Base-by-base conservation (phyloP, 2,329 filamentous ascomycete species). In the Chaetomiaceae sp. region DNA sequence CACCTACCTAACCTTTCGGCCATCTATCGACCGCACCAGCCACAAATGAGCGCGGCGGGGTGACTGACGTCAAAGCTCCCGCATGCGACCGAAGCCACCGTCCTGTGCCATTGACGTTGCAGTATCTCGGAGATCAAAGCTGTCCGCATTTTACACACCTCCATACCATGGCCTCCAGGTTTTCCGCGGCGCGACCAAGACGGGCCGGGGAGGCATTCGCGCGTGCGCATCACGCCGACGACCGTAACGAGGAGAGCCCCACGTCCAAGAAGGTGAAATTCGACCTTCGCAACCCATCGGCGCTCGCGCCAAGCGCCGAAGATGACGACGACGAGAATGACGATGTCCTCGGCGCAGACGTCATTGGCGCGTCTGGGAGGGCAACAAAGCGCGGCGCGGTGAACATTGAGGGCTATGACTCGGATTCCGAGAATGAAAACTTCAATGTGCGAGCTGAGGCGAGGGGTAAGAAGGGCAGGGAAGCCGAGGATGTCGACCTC, bases 321-420 rank as follows among this genome's bases (percentile, higher is more conserved):
- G 84, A 87, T 53, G 81, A 65, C 1, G 65, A 71, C 22, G 68
- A 67, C 6, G 62, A 57, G 6, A 51, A 68, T 18, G 74, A 89
- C 57, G 79, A 81, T 0, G 78, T 91, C 22, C 78, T 98, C 8
- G 88, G 95, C 41, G 88, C 90, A 18, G 93, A 97, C 62, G 90
- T 96, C 32, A 96, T 97, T 54, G 89, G 90, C 14, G 86, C 83
- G 2, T 75, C 80, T 15, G 79, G 79, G 1, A 80, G 82, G 26
- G 78, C 81, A 33, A 87, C 88, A 1, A 95, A 95, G 65, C 87
- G 93, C 52, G 91, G 91, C 56, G 93, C 91, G 0, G 87, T 98
- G 45, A 96, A 97, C 60, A 81, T 98, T 33, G 93, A 97, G 61
- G 93, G 93, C 41, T 98, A 97, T 68, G 91, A 97, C 57, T 93